Conservation (phyloP, 2,329 filamentous ascomycete genomes). For the Seiridium cupressi region DNA sequence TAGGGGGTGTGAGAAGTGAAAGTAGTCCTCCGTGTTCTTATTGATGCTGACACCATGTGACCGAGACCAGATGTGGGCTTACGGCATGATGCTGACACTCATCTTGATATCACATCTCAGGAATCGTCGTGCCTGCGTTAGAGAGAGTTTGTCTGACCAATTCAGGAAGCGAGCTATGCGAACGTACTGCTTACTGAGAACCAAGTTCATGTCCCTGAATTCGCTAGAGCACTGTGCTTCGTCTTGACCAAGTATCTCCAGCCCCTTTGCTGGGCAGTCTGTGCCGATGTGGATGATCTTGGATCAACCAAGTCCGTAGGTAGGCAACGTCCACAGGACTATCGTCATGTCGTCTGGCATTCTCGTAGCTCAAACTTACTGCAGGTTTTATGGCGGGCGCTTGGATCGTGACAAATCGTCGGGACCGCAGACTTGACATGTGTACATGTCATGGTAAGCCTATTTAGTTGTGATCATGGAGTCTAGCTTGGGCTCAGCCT, state of each 20-base stretch:
- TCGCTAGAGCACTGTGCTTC: not conserved
- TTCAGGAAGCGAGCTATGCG: too few relatives aligned
- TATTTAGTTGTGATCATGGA: not conserved
- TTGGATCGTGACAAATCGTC: not conserved
- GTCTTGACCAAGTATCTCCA: too few relatives aligned
- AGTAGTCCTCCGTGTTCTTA: not conserved
- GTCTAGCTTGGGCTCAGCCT: not conserved
- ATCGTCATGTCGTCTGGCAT: not conserved
- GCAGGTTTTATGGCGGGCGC: not conserved
- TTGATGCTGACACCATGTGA: slow-evolving; percentile 1
- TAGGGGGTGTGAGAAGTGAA: too few relatives aligned
- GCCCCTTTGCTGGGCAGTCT: too few relatives aligned
- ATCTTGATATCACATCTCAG: not conserved
- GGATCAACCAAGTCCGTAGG: too few relatives aligned
- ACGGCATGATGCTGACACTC: not conserved
- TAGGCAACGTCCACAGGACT: not conserved
- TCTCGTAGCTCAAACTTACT: not conserved
- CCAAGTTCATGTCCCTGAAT: not conserved
- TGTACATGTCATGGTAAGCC: not conserved
- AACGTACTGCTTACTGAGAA: not conserved
- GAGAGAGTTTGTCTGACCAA: too few relatives aligned
- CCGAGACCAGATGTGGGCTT: not conserved
- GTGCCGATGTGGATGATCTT: too few relatives aligned
- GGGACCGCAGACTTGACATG: not conserved
- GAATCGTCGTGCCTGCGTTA: not conserved